phyloP scores from a whole-genome alignment of 805 yeast species.

The Kodamaea hsintzibuensis region DNA sequence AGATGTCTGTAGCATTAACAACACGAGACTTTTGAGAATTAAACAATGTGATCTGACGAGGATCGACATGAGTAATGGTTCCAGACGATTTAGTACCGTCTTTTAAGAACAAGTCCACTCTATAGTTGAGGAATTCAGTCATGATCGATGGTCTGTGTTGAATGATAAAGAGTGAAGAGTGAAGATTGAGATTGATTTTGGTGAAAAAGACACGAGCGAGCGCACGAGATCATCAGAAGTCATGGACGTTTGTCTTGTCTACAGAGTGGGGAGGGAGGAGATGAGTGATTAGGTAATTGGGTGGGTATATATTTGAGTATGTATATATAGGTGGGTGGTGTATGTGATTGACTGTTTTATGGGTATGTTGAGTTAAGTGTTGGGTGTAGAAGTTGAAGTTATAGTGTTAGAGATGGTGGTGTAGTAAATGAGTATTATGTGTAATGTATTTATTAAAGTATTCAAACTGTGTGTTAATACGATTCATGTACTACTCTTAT shows the following conservation, averaged over 20 bases:
- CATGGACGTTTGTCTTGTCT: not conserved
- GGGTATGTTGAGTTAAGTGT: too few relatives aligned
- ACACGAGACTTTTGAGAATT: constrained; percentile 19
- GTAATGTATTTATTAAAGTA: too few relatives aligned
- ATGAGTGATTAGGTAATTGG: not conserved
- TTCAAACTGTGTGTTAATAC: too few relatives aligned
- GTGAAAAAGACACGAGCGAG: not conserved
- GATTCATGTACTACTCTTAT: too few relatives aligned
- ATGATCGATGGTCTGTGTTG: constrained; percentile 15
- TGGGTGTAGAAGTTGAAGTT: too few relatives aligned
- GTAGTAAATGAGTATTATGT: too few relatives aligned
- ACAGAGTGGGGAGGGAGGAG: not conserved
- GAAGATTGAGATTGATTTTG: not conserved
- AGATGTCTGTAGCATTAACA: constrained; percentile 40
- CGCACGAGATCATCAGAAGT: not conserved
- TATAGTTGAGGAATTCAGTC: constrained; percentile 44
- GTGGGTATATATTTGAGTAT: not conserved
- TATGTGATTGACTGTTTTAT: too few relatives aligned
- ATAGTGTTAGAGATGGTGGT: too few relatives aligned
- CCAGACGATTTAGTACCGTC: constrained; percentile 41
- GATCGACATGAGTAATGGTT: constrained; percentile 33
- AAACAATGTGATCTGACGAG: constrained; percentile 25
- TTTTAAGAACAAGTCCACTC: constrained; percentile 38
- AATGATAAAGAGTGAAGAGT: not conserved
- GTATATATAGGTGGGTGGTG: not conserved